phyloP scores from a whole-genome alignment of 2,329 filamentous ascomycete genomes.

The Parafenestella ontariensis region DNA sequence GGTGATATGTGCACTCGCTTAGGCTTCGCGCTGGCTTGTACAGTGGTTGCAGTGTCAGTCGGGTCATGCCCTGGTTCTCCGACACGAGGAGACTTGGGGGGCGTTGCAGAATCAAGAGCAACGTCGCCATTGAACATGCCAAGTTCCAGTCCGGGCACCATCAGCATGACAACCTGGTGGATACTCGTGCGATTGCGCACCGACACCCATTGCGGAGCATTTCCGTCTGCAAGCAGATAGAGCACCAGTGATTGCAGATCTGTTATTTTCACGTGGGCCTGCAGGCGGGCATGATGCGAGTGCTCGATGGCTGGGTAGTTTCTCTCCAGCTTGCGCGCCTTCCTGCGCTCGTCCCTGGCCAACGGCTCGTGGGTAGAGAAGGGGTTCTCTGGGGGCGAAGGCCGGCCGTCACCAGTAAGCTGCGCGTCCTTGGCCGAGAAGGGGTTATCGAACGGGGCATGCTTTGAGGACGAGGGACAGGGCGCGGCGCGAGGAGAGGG shows the following conservation, averaged over 20 bases:
- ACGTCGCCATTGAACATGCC: slow-evolving; percentile 78
- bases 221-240: slow-evolving; percentile 66
- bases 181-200: slow-evolving; percentile 64
- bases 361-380: slow-evolving; percentile 19
- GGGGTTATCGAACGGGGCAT: slow-evolving; percentile 17
- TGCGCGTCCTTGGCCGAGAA: slow-evolving; percentile 21
- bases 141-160: slow-evolving; percentile 90
- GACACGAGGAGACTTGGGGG: slow-evolving; percentile 1
- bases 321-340: slow-evolving; percentile 41
- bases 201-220: slow-evolving; percentile 69
- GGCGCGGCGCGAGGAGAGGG: slow-evolving; percentile 7
- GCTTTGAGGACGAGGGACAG: not conserved
- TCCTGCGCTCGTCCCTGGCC: slow-evolving; percentile 32
- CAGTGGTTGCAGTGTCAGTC: slow-evolving; percentile 14
- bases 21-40: slow-evolving; percentile 21
- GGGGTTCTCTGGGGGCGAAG: slow-evolving; percentile 21
- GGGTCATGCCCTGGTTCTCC: slow-evolving; percentile 7
- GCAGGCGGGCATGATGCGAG: slow-evolving; percentile 59
- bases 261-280: slow-evolving; percentile 63
- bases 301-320: slow-evolving; percentile 57
- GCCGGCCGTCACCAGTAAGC: slow-evolving; percentile 9
- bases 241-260: slow-evolving; percentile 65
- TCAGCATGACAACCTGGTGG: slow-evolving; percentile 81
- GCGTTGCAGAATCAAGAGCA: slow-evolving; percentile 19
- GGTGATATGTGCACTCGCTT: slow-evolving; percentile 49